Percentiles rank a stretch among this genome's conserved stretches.
These are phyloP conservation scores for Umbelopsis vinacea DNA, from an alignment of 192 early-diverging fungal species.

Conservation along the genomic window DNA sequence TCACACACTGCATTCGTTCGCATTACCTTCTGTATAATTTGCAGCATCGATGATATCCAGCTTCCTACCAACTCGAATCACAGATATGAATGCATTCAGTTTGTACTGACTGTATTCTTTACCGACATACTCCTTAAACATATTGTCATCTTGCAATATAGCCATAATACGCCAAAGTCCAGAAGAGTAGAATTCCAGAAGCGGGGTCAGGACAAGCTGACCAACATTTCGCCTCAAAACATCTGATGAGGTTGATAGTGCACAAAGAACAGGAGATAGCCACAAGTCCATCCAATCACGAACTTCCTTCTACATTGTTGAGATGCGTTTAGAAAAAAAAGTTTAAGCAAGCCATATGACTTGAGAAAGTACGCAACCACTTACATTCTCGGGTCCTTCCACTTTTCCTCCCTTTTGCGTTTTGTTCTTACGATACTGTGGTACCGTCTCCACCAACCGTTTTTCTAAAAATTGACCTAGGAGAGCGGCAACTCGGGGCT, in stretches of 20 bases:
- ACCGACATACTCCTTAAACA: not conserved
- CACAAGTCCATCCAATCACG: slow-evolving; percentile 56
- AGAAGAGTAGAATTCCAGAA: slow-evolving; percentile 55
- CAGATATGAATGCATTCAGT: slow-evolving; percentile 66
- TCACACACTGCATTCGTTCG: not conserved
- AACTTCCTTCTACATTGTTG: slow-evolving; percentile 29
- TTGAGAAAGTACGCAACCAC: not conserved
- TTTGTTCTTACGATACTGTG: slow-evolving; percentile 18
- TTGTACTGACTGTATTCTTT: slow-evolving; percentile 36
- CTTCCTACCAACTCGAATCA: slow-evolving; percentile 57
- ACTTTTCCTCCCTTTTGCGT: slow-evolving; percentile 11
- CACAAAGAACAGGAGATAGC: slow-evolving; percentile 57
- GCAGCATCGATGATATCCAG: slow-evolving; percentile 61
- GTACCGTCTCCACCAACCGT: slow-evolving; percentile 34
- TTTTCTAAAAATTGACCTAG: slow-evolving; percentile 46
- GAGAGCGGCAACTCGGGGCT: slow-evolving; percentile 51
- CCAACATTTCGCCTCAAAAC: slow-evolving; percentile 61
- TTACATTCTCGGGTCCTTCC: not conserved
- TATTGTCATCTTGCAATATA: slow-evolving; percentile 38
- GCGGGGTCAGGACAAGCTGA: slow-evolving; percentile 53
- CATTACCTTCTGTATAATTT: slow-evolving; percentile 37
- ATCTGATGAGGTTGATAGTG: slow-evolving; percentile 54
- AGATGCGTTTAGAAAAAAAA: too few relatives aligned
- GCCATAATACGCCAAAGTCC: slow-evolving; percentile 51
- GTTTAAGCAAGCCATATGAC: too few relatives aligned